Conservation (phyloP, 306 rosid species). For the Luffa aegyptiaca region DNA sequence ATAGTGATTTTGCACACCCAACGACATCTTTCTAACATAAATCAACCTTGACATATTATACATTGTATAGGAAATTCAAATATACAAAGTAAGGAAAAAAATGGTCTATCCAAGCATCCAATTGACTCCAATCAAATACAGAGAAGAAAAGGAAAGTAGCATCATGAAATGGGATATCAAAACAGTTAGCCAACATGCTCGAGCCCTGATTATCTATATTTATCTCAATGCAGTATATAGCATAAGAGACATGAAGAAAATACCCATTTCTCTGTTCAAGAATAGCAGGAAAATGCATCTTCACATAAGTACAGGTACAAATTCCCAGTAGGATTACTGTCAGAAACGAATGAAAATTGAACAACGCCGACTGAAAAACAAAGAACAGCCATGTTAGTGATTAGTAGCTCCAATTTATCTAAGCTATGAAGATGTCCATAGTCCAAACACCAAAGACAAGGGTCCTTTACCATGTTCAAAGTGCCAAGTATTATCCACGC, state of each 20-base stretch:
- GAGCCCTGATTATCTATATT: neutral
- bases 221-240: neutral
- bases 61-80: neutral
- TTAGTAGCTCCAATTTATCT: neutral
- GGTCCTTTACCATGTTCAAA: slow-evolving; percentile 1
- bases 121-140: neutral
- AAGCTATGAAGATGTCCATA: neutral
- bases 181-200: neutral
- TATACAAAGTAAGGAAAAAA: neutral
- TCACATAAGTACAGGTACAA: slow-evolving; percentile 70
- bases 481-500: neutral
- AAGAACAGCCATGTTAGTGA: neutral
- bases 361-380: slow-evolving; percentile 59
- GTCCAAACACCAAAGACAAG: neutral
- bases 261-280: slow-evolving; percentile 73
- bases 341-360: slow-evolving; percentile 73
- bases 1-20: neutral
- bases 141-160: neutral
- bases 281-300: slow-evolving; percentile 71
- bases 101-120: neutral
- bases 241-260: neutral
- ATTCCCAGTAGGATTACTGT: slow-evolving; percentile 69
- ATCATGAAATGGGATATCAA: neutral
- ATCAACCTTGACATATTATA: neutral
- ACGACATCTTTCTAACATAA: neutral